These are phyloP conservation scores for Moesziomyces sp. DNA, from an alignment of 1,284 basidiomycete species.

Conservation along the genomic window DNA sequence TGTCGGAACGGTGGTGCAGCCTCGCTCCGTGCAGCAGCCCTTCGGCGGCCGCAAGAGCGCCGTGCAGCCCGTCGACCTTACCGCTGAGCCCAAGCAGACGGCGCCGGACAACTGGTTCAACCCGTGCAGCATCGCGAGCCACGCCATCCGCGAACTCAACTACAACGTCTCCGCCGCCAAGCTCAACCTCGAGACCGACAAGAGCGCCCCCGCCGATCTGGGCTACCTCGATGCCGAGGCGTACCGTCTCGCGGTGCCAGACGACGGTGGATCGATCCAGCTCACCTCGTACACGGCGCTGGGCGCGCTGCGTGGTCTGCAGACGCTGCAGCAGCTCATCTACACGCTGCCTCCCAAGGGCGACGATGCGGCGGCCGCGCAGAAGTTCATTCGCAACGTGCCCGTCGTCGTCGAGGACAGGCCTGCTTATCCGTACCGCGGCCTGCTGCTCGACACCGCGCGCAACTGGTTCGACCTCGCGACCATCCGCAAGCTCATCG, in stretches of 20 bases:
- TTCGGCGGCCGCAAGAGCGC: constrained; percentile 12
- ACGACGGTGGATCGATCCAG: constrained; percentile 73
- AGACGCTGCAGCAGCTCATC: constrained; percentile 81
- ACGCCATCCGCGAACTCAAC: constrained; percentile 18
- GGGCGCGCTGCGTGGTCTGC: constrained; percentile 81
- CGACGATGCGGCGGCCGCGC: not conserved
- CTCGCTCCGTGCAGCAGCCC: constrained; percentile 9
- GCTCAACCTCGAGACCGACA: constrained; percentile 25
- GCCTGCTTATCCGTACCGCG: constrained; percentile 72
- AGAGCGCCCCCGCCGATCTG: constrained; percentile 18
- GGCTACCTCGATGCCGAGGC: constrained; percentile 70
- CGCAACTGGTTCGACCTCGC: constrained; percentile 73
- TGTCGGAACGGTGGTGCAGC: not conserved
- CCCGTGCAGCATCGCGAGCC: constrained; percentile 23
- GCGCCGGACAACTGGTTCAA: constrained; percentile 13
- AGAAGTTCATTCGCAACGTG: constrained; percentile 70
- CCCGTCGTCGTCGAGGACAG: constrained; percentile 69
- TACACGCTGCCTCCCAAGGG: constrained; percentile 68
- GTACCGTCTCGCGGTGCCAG: constrained; percentile 76
- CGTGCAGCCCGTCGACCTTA: not conserved
- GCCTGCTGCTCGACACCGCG: constrained; percentile 83
- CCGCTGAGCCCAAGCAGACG: not conserved
- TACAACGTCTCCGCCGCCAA: constrained; percentile 13
- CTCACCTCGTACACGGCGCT: constrained; percentile 79
- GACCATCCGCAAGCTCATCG: constrained; percentile 79